A percentile compares a stretch with the other conserved stretches of the same genome.
These are phyloP conservation scores for Artomyces pyxidatus DNA, from an alignment of 768 basidiomycete species.

Conservation along the genomic window DNA sequence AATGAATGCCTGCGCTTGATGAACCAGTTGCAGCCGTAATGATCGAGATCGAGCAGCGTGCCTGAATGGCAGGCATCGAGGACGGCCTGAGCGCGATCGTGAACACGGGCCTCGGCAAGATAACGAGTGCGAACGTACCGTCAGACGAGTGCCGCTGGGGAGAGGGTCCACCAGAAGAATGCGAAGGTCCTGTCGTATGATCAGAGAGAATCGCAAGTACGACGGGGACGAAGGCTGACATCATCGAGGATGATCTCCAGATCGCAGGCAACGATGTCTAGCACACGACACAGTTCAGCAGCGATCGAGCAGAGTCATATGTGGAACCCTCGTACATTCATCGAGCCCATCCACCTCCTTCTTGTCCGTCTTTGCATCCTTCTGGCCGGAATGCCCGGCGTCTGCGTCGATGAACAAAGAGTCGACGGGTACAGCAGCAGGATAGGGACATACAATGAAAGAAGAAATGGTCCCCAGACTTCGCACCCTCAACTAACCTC, in stretches of 20 bases:
- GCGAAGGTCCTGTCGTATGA: too few species aligned
- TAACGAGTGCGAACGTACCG: too few species aligned
- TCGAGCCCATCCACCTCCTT: neutral
- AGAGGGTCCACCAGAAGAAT: too few species aligned
- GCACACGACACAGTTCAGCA: too few species aligned
- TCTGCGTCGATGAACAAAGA: neutral
- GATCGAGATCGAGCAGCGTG: slow-evolving; percentile 12
- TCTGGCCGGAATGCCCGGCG: neutral
- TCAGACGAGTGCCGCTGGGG: too few species aligned
- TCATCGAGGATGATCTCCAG: slow-evolving; percentile 7
- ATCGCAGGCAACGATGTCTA: neutral
- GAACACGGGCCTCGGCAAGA: neutral
- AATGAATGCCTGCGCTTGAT: too few species aligned
- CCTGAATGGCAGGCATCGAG: slow-evolving; percentile 13
- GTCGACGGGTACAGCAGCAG: neutral
- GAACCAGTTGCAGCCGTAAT: slow-evolving; percentile 14
- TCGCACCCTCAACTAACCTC: slow-evolving; percentile 3
- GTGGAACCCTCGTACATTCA: neutral
- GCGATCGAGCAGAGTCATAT: neutral
- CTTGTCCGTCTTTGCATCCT: neutral
- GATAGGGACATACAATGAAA: slow-evolving; percentile 2
- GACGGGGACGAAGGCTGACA: neutral
- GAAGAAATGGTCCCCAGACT: slow-evolving; percentile 6
- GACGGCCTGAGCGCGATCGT: slow-evolving; percentile 4
- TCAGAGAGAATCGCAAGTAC: too few species aligned